Base-by-base conservation (phyloP, 805 yeast genomes). In the Metschnikowia hibisci region DNA sequence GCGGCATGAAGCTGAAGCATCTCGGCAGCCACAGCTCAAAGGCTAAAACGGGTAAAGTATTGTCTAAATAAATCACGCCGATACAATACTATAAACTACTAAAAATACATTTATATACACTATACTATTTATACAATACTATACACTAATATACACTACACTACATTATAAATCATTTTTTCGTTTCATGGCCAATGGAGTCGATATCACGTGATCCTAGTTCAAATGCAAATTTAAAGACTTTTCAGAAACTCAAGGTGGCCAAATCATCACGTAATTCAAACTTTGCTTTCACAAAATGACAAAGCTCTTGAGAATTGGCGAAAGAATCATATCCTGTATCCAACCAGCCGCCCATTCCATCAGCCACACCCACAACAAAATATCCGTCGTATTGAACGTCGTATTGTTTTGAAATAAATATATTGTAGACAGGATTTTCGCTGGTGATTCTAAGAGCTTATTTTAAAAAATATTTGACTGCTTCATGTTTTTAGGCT, bases 331-430 rank as follows among this genome's bases (percentile, higher is more conserved):
- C 96, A 55, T 80, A 84, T 0, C 97, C 97, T 36, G 86, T 82
- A 47, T 87, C 93, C 1, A 86, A 78, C 97, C 98, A 91, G 3
- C 98, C 98, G 12, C 98, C 98, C 4, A 93, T 97, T 11, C 99
- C 99, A 65, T 91, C 99, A 5, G 96, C 84, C 3, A 86, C 93
- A 16, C 91, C 95, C n/a, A 81, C 73, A 4, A 84, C 77, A 0
- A 82, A 48, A 23, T 63, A 64, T 3, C 74, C n/a, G n/a, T n/a
- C n/a, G n/a, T n/a, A n/a, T n/a, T n/a, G n/a, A n/a, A n/a, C 71
- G 39, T 66, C 65, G 1, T 57, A 61, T 23, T 65, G 65, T 16
- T 62, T 62, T 6, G 78, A 71, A 22, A 81, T 69, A 45, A 85
- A 79, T 53, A 73, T 80, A 57, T 82, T 85, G 87, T 74, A 4